Percentiles rank a stretch among this genome's conserved stretches.
These are phyloP conservation scores for Juglanconis oblonga DNA, from an alignment of 2,329 filamentous ascomycete species.

Conservation along the genomic window DNA sequence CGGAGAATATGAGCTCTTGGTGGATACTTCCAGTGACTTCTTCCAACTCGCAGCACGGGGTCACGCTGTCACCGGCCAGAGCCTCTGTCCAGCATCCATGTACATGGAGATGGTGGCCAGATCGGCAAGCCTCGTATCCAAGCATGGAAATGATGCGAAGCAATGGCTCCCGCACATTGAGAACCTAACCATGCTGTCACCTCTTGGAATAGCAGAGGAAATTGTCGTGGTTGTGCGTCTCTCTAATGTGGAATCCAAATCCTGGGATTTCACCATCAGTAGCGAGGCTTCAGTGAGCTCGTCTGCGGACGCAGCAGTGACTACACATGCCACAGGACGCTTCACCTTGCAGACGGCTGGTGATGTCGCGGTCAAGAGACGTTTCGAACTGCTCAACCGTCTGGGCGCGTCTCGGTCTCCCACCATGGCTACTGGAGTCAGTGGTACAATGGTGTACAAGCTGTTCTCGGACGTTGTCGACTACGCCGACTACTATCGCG, in stretches of 20 bases:
- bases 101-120: constrained; percentile 26
- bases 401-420: no score
- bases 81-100: constrained; percentile 26
- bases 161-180: no score
- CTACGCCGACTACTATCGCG: no score
- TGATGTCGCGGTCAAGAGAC: not conserved
- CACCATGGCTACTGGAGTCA: no score
- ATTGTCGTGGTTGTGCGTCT: no score
- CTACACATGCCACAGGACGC: not conserved
- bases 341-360: not conserved
- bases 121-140: constrained; percentile 3
- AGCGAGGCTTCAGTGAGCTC: not conserved
- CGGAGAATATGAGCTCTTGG: not conserved
- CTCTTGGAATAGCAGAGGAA: no score
- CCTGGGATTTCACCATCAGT: constrained; percentile 1
- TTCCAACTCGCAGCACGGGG: constrained; percentile 21
- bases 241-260: not conserved
- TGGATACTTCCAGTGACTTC: constrained; percentile 19
- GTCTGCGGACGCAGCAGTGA: not conserved
- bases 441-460: no score
- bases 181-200: not conserved
- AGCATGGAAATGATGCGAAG: no score
- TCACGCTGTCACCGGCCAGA: constrained; percentile 25
- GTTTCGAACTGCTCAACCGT: no score
- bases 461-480: no score